These are phyloP conservation scores for Coniochaeta sp. DNA, from an alignment of 2,329 filamentous ascomycete genomes.

Conservation along the genomic window DNA sequence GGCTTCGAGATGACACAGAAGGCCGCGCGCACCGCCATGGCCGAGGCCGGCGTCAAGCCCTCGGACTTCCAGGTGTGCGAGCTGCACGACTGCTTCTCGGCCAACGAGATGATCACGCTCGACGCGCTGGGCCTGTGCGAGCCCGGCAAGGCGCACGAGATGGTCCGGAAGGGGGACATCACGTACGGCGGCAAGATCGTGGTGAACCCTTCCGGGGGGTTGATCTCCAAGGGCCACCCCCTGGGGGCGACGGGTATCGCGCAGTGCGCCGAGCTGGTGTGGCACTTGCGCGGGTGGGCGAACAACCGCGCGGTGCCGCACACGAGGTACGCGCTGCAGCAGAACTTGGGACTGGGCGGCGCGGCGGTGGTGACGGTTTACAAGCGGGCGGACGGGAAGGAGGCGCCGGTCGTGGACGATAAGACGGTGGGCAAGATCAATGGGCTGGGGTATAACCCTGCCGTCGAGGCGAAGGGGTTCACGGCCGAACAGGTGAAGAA, in stretches of 20 bases:
- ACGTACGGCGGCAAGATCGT: conserved; percentile 82
- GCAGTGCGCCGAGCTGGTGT: conserved; percentile 90
- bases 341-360: conserved; percentile 88
- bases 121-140: conserved; percentile 77
- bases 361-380: conserved; percentile 89
- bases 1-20: conserved; percentile 77
- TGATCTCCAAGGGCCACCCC: conserved; percentile 95
- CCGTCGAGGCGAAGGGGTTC: conserved; percentile 82
- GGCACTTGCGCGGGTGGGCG: conserved; percentile 93
- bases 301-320: conserved; percentile 71
- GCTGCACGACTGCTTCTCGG: conserved; percentile 93
- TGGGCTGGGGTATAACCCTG: conserved; percentile 83
- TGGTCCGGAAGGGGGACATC: conserved; percentile 81
- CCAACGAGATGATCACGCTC: conserved; percentile 87
- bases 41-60: conserved; percentile 63
- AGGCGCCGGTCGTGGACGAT: conserved; percentile 52
- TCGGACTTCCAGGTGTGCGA: conserved; percentile 77
- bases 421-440: conserved; percentile 59
- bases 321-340: conserved; percentile 73
- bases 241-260: conserved; percentile 91
- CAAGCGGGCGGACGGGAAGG: conserved; percentile 69
- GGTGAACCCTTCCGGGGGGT: conserved; percentile 87
- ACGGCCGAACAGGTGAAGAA: conserved; percentile 66
- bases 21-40: conserved; percentile 63
- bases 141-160: conserved; percentile 81